Base-by-base conservation (phyloP, 1,139 yeast species). In the Saccharomyces hybrid region DNA sequence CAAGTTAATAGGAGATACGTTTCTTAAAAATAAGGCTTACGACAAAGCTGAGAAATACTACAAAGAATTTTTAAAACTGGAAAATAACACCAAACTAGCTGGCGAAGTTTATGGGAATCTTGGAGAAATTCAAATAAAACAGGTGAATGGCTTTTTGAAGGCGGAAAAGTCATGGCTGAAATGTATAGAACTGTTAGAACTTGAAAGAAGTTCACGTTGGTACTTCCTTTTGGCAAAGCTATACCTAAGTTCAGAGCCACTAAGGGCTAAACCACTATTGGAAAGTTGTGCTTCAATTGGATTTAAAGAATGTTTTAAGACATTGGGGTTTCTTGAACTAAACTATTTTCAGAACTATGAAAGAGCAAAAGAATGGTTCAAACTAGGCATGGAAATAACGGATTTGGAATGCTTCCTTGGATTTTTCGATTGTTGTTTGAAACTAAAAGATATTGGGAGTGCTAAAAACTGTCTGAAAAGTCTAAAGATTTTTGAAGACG, bases 311-410 rank as follows among this genome's bases (percentile, higher is more conserved):
- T 78, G 91, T 7, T 87, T 89, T 65, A 80, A 84, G 14, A 80
- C 84, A 27, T 72, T 90, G 51, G 98, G 97, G 1, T 86, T 85
- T 66, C 70, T 89, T 59, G 93, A 89, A 61, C 70, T 89, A 73
- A 83, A 83, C 60, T 80, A 84, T 55, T 86, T 84, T 66, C 72
- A 75, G n/a, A 75, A 83, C 61, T 64, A 68, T 20, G 55, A 58
- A 4, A 81, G 81, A 61, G 88, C 95, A 0, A 72, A 77, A 46
- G 89, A 88, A 65, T 91, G 97, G 97, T 89, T 90, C 71, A 80
- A 80, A 61, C 71, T 90, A 49, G 98, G 97, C 0, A 76, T 81
- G 42, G 93, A 87, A 58, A 73, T 87, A 2, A 75, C 81, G 48
- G 79, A 77, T 52, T 55, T 74, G 4, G 77, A 82, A 46, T 88